A percentile compares a stretch with the other conserved stretches of the same genome.
These are phyloP conservation scores for Carpinus fangiana DNA, from an alignment of 306 rosid genomes.

Conservation along the genomic window DNA sequence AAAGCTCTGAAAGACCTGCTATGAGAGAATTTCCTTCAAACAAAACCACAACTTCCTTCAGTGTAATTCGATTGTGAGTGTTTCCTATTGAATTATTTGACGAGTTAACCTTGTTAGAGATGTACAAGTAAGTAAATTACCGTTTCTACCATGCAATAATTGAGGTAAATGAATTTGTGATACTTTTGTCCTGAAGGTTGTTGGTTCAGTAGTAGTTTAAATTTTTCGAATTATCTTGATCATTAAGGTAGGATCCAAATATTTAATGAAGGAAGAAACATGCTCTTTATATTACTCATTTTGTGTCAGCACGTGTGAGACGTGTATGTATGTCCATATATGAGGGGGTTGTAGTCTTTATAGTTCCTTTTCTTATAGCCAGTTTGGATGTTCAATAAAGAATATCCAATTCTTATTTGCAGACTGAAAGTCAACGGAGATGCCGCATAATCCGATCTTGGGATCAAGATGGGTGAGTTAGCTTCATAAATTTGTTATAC, in stretches of 20 bases:
- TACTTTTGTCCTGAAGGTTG: neutral
- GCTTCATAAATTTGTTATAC: neutral
- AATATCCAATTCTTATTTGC: slow-evolving; percentile 26
- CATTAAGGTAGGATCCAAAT: neutral
- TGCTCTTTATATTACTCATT: neutral
- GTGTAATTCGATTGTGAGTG: neutral
- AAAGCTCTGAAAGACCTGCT: neutral
- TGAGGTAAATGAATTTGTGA: neutral
- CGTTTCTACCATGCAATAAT: neutral
- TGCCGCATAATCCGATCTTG: slow-evolving; percentile 65
- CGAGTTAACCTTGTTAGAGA: neutral
- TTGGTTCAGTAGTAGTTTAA: neutral
- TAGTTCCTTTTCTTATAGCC: neutral
- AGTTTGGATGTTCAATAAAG: neutral
- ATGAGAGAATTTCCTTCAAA: neutral
- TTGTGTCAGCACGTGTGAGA: neutral
- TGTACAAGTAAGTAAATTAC: neutral
- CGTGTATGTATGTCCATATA: neutral
- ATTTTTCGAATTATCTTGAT: neutral
- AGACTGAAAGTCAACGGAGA: slow-evolving; percentile 92
- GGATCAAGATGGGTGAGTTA: slow-evolving; percentile 95
- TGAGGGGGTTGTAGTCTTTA: neutral
- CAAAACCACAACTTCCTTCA: neutral
- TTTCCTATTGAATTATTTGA: neutral
- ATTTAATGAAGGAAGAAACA: neutral